Evolutionary conservation across 208 protist genomes (phyloP).

Genomic region (Acanthamoeba sp.): DNA sequence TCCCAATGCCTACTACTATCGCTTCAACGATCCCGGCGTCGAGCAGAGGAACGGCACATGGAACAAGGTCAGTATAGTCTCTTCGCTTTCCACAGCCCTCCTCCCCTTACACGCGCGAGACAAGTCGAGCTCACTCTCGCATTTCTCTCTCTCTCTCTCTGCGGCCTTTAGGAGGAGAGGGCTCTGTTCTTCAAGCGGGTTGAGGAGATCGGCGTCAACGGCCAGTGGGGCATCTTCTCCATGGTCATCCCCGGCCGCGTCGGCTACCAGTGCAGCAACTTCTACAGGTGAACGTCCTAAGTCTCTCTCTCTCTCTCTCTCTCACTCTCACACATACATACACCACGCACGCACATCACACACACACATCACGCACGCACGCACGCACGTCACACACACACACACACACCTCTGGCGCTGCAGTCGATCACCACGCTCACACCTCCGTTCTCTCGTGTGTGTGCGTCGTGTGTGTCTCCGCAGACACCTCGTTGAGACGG

Average conservation of each 20-base stretch:
- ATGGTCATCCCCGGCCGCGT: constrained; percentile 88
- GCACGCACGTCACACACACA: no score
- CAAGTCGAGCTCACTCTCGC: no score
- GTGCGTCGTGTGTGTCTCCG: neutral
- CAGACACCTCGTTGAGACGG: constrained; percentile 79
- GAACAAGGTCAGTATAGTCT: constrained; percentile 36
- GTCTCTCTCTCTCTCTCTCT: neutral
- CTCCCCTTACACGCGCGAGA: no score
- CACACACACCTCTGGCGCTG: no score
- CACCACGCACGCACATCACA: neutral
- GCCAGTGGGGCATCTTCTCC: constrained; percentile 89
- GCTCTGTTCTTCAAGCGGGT: constrained; percentile 83
- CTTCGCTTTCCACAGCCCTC: no score
- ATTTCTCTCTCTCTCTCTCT: neutral
- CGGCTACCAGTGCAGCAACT: constrained; percentile 87
- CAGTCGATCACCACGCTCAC: no score
- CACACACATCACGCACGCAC: no score
- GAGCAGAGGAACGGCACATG: constrained; percentile 81
- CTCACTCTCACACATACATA: neutral
- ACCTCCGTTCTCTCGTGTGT: neutral
- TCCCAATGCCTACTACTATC: constrained; percentile 89
- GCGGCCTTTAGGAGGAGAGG: constrained; percentile 76
- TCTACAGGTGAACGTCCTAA: constrained; percentile 73
- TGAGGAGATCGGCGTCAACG: constrained; percentile 83
- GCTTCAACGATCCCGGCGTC: constrained; percentile 87